phyloP scores from a whole-genome alignment of 2,329 filamentous ascomycete genomes.

The Sporothrix variecibatus region DNA sequence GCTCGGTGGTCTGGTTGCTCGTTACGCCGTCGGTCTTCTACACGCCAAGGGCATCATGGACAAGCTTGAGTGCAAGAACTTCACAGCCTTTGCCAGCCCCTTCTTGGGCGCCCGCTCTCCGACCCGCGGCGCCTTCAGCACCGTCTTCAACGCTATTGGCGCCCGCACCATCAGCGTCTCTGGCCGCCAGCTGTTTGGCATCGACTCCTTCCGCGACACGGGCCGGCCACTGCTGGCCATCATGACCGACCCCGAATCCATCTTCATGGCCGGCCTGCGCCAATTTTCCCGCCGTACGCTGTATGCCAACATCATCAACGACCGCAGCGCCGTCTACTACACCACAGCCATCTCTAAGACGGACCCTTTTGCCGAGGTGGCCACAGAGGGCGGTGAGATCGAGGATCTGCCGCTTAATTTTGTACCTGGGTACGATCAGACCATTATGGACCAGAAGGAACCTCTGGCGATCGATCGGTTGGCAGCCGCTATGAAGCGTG shows the following conservation, averaged over 20 bases:
- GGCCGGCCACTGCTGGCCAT: constrained; percentile 77
- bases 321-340: constrained; percentile 78
- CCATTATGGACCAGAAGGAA: constrained; percentile 69
- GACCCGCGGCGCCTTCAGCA: constrained; percentile 62
- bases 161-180: constrained; percentile 79
- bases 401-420: constrained; percentile 72
- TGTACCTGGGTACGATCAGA: constrained; percentile 69
- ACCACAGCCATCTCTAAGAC: constrained; percentile 76
- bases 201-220: constrained; percentile 82
- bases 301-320: constrained; percentile 87
- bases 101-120: constrained; percentile 77
- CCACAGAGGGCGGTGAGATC: constrained; percentile 47
- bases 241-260: constrained; percentile 77
- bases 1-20: constrained; percentile 79
- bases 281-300: constrained; percentile 75
- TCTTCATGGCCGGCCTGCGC: constrained; percentile 79
- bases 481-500: neutral
- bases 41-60: constrained; percentile 80
- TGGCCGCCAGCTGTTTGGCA: constrained; percentile 82
- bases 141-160: constrained; percentile 80
- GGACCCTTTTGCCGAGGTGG: constrained; percentile 65
- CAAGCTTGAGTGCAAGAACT: constrained; percentile 81
- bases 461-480: constrained; percentile 49
- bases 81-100: constrained; percentile 87
- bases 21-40: constrained; percentile 84